Evolutionary conservation across 2,329 filamentous ascomycete genomes (phyloP), one percentile per base, ranked within the genome.

Genomic region (Alternaria sp.): DNA sequence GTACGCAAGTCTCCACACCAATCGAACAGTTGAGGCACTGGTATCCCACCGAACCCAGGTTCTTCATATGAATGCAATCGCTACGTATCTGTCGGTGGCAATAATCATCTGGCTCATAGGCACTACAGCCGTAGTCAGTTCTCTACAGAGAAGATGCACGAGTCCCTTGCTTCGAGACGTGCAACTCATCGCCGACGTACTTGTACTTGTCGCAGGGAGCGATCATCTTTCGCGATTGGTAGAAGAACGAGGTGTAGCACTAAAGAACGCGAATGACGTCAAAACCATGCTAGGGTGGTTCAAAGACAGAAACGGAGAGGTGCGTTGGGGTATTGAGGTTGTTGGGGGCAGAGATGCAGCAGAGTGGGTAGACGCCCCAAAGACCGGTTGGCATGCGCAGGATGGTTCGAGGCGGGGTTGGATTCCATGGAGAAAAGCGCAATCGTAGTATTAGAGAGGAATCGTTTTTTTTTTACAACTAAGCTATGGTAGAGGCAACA

Each of bases 261-360:
- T 70, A 13, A 73, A 69, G 30, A 65, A 57, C 21, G 54, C 61
- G 13, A 17, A 55, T 11, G 59, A 71, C 3, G 46, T 67, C 2
- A 54, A 46, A 13, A 68, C 67, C 1, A 70, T 62, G 65, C 21
- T 74, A 11, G 69, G 68, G 6, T 74, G 71, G 69, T 75, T 74
- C 61, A 68, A 61, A 26, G 65, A 61, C 10, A 44, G 47, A 10
- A 62, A 72, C 21, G 68, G 71, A 1, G 55, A 70, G 25, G 57
- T 68, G 10, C 60, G 68, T 55, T 73, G 71, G 69, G 71, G 71
- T 12, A 46, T 75, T 26, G 69, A 75, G 46, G 65, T 74, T 19
- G 69, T 74, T 40, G 69, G 70, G 13, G 65, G 68, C 8, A 52
- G 56, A 4, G 59, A 68, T 28, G 52, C 68, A 10, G 67, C 69